Evolutionary conservation across 2,329 filamentous ascomycete species (phyloP), one percentile per base, ranked within the genome.

Genomic region (Colletotrichum coccodes): DNA sequence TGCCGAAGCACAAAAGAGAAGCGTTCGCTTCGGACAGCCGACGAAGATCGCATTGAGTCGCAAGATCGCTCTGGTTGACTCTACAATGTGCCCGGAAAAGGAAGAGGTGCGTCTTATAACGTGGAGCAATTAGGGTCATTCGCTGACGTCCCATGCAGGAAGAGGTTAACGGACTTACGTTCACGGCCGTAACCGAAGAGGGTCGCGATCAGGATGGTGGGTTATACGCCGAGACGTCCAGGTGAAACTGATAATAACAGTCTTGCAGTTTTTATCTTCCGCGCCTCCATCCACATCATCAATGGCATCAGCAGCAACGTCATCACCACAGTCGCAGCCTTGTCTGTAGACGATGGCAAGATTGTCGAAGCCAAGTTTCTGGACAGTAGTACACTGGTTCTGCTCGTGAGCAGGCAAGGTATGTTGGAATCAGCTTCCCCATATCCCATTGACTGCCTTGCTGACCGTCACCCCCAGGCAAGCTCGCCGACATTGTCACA

Each of bases 341-440:
- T 89, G 9, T 77, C 78, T 36, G 77, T 89, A 2, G 80, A 77
- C 1, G 74, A 79, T 6, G 80, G 79, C 12, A 79, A 77, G n/a
- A 79, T 91, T 18, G 77, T 89, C 23, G 91, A 94, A 75, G 77
- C 92, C 16, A 90, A 91, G 75, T 94, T 94, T 74, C 84, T 93
- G 49, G 85, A 91, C 73, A 88, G 92, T 63, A 78, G 84, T 14
- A 84, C 81, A 0, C 76, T 94, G 2, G 82, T 94, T 60, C 72
- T 93, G 1, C 84, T 94, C 2, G 79, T 87, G 86, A 79, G 75
- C 76, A 49, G 72, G 60, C 28, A 75, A 73, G 81, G 85, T 83
- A 74, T 47, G 72, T 18, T 36, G 70, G 23, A 5, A 6, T 9
- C 9, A 5, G 3, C 21, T 18, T 30, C 8, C 52, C 26, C 46